Evolutionary conservation across 1,284 basidiomycete species (phyloP).

Genomic region (Tylopilus sp.): DNA sequence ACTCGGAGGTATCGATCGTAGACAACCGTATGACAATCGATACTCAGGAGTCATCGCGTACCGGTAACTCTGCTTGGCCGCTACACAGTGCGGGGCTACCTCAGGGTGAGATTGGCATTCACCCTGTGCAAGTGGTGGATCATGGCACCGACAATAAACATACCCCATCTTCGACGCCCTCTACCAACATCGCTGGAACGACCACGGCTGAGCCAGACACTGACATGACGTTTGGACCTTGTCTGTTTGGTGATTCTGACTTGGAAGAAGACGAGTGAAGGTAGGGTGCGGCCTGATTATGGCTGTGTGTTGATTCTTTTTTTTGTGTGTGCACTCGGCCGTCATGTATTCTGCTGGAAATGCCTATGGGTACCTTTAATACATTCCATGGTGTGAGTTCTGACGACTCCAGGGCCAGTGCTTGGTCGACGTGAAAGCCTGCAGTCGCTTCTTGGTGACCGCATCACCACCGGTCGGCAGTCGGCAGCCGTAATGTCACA

Average conservation of each 20-base stretch:
- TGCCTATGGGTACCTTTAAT: background rate
- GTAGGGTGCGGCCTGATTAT: background rate
- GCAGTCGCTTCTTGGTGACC: background rate
- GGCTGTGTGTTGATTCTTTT: background rate
- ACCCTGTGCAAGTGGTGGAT: background rate
- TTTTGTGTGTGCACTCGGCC: background rate
- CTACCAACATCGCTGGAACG: background rate
- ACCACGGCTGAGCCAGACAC: slow-evolving; percentile 1
- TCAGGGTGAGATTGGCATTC: background rate
- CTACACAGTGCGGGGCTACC: background rate
- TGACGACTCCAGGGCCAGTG: too few relatives aligned
- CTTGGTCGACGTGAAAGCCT: too few relatives aligned
- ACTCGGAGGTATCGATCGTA: background rate
- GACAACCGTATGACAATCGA: background rate
- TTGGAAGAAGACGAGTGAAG: slow-evolving; percentile 25
- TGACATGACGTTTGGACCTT: slow-evolving; percentile 23
- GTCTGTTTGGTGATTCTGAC: slow-evolving; percentile 31
- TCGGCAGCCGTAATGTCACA: background rate
- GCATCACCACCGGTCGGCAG: background rate
- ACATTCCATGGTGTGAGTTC: background rate
- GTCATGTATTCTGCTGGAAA: background rate
- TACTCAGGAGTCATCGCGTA: background rate
- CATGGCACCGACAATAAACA: background rate
- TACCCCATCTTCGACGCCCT: background rate
- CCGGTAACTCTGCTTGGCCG: background rate